Percentiles rank a stretch among this genome's conserved stretches.
These are phyloP conservation scores for Aureobasidium musti DNA, from an alignment of 2,329 filamentous ascomycete species.

Conservation along the genomic window DNA sequence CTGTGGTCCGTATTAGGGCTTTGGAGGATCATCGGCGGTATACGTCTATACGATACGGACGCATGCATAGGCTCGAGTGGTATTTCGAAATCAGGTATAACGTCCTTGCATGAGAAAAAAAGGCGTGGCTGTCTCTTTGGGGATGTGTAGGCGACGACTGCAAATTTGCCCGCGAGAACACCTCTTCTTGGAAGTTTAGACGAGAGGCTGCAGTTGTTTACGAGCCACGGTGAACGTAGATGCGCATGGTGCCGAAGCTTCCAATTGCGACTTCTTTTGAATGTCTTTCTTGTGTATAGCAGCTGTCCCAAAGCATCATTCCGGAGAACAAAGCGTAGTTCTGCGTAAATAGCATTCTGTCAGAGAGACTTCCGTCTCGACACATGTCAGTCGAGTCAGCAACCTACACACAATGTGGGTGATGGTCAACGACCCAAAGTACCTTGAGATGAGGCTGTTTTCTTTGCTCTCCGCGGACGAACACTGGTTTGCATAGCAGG, in stretches of 20 bases:
- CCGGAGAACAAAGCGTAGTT: no score
- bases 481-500: neutral
- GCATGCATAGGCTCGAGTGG: neutral
- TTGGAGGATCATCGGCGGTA: neutral
- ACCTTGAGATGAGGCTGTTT: neutral
- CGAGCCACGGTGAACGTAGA: neutral
- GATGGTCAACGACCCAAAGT: neutral
- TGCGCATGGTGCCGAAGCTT: neutral
- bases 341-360: no score
- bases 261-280: no score
- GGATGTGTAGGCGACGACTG: conserved; percentile 1
- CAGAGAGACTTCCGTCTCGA: neutral
- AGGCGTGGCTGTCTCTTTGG: neutral
- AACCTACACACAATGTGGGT: neutral
- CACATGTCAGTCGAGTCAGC: neutral
- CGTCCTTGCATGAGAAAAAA: neutral
- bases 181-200: neutral
- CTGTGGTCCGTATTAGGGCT: neutral
- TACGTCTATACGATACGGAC: neutral
- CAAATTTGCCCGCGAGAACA: neutral
- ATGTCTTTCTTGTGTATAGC: neutral
- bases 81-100: neutral
- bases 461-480: neutral
- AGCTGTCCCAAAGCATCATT: neutral
- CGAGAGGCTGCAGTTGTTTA: neutral